Base-by-base conservation (phyloP, 2,329 filamentous ascomycete species). In the Xylariaceae sp. region DNA sequence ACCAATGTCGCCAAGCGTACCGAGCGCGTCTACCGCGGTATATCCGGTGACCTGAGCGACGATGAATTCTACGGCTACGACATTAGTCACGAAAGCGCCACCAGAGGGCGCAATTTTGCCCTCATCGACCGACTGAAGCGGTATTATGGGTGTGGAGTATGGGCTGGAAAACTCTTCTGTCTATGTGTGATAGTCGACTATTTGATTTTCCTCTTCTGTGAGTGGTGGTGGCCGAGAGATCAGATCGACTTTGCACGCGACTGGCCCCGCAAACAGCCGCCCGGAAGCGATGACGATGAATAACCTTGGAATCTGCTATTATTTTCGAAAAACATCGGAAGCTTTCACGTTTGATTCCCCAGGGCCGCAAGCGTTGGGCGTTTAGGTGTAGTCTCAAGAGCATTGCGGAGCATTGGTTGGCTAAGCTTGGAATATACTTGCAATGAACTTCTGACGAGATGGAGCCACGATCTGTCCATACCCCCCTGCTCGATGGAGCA, bases 71-170 rank as follows among this genome's bases (percentile, higher is more conserved):
- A 94, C 53, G 86, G 86, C 12, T 82, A 84, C 52, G 80, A 86
- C 35, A 76, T 79, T 4, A 76, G 72, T 5, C 73, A 74, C 43
- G 67, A 60, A 10, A 62, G 60, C 4, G 82, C 78, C 4, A 81
- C 80, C 10, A 72, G 81, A 43, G 80, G 79, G 26, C 68, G 80
- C 49, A 90, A 86, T 49, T 94, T 94, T 53, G 85, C 90, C 5
- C 72, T 98, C 28, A 95, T 98, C 43, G 92, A 98, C 56, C 77
- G 92, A 14, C 64, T 98, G 14, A 98, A 98, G 63, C 70, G 92
- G 38, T 98, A 98, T 60, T 98, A 95, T 53, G 92, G 92, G 7
- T 98, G 93, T 54, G 92, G 92, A 21, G 90, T 96, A 31, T 98
- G 92, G 92, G 92, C 92, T 0, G 92, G 92, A 22, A 98, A 98